Percentiles rank a stretch among this genome's conserved stretches.
Evolutionary conservation across 805 yeast species (phyloP).

Genomic region (Zygosaccharomyces kombuchaensis): DNA sequence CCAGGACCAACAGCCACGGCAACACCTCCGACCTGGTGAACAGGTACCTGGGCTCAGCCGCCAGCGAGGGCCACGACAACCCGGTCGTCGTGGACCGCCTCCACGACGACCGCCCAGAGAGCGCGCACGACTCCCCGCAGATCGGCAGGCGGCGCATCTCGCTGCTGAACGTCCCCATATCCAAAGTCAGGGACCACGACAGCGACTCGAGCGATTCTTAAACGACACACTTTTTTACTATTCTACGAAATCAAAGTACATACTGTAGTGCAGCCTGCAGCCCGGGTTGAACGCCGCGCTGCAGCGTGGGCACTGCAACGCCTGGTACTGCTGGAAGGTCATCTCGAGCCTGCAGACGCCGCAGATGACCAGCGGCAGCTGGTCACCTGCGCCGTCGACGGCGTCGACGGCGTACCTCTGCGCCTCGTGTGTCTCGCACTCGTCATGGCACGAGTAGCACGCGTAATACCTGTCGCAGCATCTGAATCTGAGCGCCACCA

Average conservation of each 20-base stretch:
- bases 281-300: slow-evolving; percentile 29
- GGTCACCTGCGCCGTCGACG: slow-evolving; percentile 4
- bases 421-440: slow-evolving; percentile 16
- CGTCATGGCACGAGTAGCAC: slow-evolving; percentile 31
- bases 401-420: slow-evolving; percentile 14
- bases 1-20: background rate
- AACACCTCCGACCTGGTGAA: slow-evolving; percentile 11
- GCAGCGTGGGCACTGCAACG: slow-evolving; percentile 25
- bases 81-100: background rate
- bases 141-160: slow-evolving; percentile 20
- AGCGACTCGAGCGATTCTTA: background rate
- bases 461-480: slow-evolving; percentile 32
- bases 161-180: slow-evolving; percentile 28
- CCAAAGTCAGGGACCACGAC: slow-evolving; percentile 24
- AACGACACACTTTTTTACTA: background rate
- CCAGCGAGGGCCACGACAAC: slow-evolving; percentile 6
- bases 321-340: slow-evolving; percentile 26
- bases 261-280: slow-evolving; percentile 32
- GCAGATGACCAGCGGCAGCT: slow-evolving; percentile 24
- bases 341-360: slow-evolving; percentile 30
- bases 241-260: slow-evolving; percentile 23
- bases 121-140: slow-evolving; percentile 4
- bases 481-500: slow-evolving; percentile 32
- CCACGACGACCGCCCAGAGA: slow-evolving; percentile 7
- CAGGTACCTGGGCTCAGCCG: slow-evolving; percentile 6